These are phyloP conservation scores for Leccinum incarnatum DNA, from an alignment of 768 basidiomycete species.

Conservation along the genomic window DNA sequence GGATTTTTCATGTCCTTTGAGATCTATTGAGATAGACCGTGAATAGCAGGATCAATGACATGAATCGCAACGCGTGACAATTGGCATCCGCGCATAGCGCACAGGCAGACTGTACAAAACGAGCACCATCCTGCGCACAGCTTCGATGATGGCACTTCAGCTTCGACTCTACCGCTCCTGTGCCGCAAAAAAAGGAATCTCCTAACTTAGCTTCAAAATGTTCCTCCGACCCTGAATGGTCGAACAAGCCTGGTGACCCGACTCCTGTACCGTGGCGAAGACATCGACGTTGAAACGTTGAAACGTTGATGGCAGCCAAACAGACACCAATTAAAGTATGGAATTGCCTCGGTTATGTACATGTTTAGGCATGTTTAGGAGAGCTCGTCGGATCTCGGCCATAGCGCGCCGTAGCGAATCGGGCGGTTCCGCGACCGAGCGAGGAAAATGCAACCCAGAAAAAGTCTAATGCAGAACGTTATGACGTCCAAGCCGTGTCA, in stretches of 20 bases:
- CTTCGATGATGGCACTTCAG: neutral
- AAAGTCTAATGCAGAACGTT: neutral
- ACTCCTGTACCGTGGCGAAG: neutral
- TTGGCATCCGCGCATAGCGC: too few relatives aligned
- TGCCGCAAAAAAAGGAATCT: neutral
- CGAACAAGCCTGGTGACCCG: neutral
- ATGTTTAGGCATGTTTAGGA: too few relatives aligned
- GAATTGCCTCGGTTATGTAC: too few relatives aligned
- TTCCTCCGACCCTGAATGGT: neutral
- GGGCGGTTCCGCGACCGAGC: neutral
- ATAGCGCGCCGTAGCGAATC: neutral
- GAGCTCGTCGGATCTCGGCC: neutral
- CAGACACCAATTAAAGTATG: neutral
- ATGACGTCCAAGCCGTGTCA: neutral
- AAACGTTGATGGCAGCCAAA: neutral
- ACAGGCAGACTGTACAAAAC: neutral
- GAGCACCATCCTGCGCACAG: neutral
- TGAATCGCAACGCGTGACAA: neutral
- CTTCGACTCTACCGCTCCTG: neutral
- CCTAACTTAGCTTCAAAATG: neutral
- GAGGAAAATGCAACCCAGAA: neutral
- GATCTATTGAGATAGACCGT: neutral
- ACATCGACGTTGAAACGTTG: neutral
- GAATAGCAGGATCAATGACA: neutral
- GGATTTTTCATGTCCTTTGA: neutral